phyloP scores from a whole-genome alignment of 352 stramenopile genomes.

The Pythium sukuiense region DNA sequence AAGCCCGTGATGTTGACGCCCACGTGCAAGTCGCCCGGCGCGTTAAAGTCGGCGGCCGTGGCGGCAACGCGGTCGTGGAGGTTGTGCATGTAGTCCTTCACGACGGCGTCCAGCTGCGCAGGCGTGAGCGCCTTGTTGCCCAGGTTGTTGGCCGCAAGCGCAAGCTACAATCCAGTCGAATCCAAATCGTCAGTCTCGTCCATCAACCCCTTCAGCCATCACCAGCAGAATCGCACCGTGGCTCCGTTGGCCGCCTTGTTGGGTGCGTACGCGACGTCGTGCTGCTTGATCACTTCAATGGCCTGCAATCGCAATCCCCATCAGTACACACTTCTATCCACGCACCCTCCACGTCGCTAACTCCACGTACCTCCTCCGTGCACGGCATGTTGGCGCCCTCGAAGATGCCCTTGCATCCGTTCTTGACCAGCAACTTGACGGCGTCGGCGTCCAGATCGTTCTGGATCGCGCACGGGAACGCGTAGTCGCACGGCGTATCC shows the following conservation, averaged over 20 bases:
- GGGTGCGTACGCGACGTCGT: constrained; percentile 77
- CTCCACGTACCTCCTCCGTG: constrained; percentile 48
- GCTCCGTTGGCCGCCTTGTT: constrained; percentile 87
- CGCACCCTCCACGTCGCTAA: neutral
- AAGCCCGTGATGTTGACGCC: constrained; percentile 97
- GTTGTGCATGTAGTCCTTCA: constrained; percentile 84
- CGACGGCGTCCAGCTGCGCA: constrained; percentile 64
- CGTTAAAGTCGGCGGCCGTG: constrained; percentile 79
- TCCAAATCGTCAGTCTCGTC: neutral
- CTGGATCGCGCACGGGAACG: constrained; percentile 95
- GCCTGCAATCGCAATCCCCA: constrained; percentile 30
- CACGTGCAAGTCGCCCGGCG: constrained; percentile 71
- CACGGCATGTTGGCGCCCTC: constrained; percentile 86
- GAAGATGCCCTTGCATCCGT: constrained; percentile 88
- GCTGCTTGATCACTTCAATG: constrained; percentile 82
- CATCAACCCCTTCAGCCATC: neutral
- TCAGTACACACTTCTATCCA: neutral
- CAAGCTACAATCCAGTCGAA: constrained; percentile 34
- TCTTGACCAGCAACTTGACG: constrained; percentile 80
- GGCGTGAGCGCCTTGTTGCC: constrained; percentile 54
- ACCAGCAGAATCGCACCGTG: constrained; percentile 38
- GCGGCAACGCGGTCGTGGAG: constrained; percentile 71
- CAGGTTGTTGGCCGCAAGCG: constrained; percentile 63
- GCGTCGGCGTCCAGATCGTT: constrained; percentile 89
- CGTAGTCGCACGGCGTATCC: constrained; percentile 94